Base-by-base conservation (phyloP, 305 asterid species). In the Nicotiana rustica region DNA sequence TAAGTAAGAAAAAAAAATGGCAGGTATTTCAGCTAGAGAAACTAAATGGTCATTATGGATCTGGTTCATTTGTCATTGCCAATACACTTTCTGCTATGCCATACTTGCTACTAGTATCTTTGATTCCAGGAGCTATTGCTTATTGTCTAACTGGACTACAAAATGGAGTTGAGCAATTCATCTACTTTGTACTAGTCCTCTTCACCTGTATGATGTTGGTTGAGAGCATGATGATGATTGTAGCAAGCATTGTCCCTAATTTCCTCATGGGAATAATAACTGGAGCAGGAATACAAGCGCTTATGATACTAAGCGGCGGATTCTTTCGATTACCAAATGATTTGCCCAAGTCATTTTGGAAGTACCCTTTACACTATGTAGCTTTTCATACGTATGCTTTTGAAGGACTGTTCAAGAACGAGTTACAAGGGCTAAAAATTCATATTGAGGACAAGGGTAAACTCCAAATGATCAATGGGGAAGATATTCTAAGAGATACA, bases 201-300 rank as follows among this genome's bases (percentile, higher is more conserved):
- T 83, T 88, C 47, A 87, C 90, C 12, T 88, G 91, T 82, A 88
- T 91, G 86, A 85, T 88, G 90, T 75, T 92, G 69, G 95, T 92
- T 5, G 97, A 92, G 88, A 91, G 91, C 88, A 83, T 91, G 10
- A 91, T 92, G 95, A 92, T 92, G 94, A 85, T 88, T n/a, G 90
- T 90, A 8, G 94, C 94, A 0, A 80, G 87, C 75, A 38, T 93
- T 14, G 89, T 91, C 79, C 95, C 97, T 14, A 91, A 91, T 82
- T 90, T 91, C 88, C 91, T 91, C 18, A 82, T 88, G 82, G 93
- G 93, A 29, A 85, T 91, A 3, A 87, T 90, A 0, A 89, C 83
- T 36, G 93, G 92, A 1, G 92, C 94, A 10, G 93, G 94, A 13
- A 65, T 92, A 10, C 93, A 90, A 85, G 96, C 91, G 2, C 52